Evolutionary conservation across 1,284 basidiomycete species (phyloP).

Genomic region (Sutorius eximius): DNA sequence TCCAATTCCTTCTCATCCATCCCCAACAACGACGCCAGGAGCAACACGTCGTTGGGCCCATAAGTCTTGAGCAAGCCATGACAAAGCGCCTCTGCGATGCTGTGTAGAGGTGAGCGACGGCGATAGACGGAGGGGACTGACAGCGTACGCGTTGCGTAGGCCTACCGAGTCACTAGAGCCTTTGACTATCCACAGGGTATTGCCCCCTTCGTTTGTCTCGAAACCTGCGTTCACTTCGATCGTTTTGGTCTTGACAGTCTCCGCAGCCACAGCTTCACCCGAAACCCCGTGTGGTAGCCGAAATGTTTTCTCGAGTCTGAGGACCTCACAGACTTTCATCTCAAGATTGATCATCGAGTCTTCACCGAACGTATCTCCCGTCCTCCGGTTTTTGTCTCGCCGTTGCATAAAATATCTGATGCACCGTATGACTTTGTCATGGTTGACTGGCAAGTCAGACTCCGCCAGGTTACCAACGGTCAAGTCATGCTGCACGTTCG

Average conservation of each 20-base stretch:
- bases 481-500: conserved; percentile 18
- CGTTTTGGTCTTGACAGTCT: background rate
- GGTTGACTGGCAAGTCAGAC: background rate
- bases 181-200: conserved; percentile 19
- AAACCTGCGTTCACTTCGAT: conserved; percentile 7
- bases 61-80: conserved; percentile 21
- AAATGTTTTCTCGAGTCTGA: conserved; percentile 16
- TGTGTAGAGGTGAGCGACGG: conserved; percentile 3
- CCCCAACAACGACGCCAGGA: conserved; percentile 15
- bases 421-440: conserved; percentile 11
- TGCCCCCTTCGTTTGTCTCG: background rate
- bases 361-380: background rate
- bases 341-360: background rate
- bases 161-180: background rate
- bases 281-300: conserved; percentile 7
- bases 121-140: background rate
- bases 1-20: conserved; percentile 16
- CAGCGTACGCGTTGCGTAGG: conserved; percentile 8
- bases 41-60: conserved; percentile 18
- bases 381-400: conserved; percentile 8
- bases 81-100: conserved; percentile 22
- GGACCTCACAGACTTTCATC: conserved; percentile 10
- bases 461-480: background rate
- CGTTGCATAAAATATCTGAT: conserved; percentile 13
- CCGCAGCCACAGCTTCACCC: background rate